phyloP scores from a whole-genome alignment of 2,329 filamentous ascomycete genomes.

The Coleophoma cylindrospora region DNA sequence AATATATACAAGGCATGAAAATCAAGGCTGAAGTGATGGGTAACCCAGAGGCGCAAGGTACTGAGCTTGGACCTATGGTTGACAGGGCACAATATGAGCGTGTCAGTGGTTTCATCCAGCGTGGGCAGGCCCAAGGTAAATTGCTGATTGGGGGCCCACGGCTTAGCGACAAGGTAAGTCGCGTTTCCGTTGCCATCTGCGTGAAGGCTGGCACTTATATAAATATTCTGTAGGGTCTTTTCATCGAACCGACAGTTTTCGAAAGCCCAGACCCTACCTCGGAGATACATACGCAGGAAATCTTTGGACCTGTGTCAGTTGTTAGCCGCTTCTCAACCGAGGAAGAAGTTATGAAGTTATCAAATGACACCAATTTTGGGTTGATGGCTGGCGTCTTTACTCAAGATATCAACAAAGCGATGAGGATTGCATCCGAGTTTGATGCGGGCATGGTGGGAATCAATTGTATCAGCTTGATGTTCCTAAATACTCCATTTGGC shows the following conservation, averaged over 20 bases:
- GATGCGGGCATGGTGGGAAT: constrained; percentile 51
- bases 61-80: constrained; percentile 53
- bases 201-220: too few species aligned
- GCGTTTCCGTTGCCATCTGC: constrained; percentile 1
- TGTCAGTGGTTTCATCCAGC: constrained; percentile 14
- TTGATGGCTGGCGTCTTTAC: constrained; percentile 49
- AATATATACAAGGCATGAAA: constrained; percentile 58
- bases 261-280: constrained; percentile 34
- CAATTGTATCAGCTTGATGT: constrained; percentile 29
- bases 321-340: constrained; percentile 54
- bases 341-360: constrained; percentile 44
- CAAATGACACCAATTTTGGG: constrained; percentile 53
- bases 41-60: constrained; percentile 36
- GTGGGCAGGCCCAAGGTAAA: constrained; percentile 17
- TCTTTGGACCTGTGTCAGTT: constrained; percentile 59
- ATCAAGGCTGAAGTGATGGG: constrained; percentile 64
- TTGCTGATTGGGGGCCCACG: constrained; percentile 8
- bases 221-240: too few species aligned
- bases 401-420: constrained; percentile 34
- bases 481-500: constrained; percentile 15
- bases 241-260: constrained; percentile 15
- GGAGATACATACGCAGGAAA: constrained; percentile 9
- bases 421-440: constrained; percentile 36
- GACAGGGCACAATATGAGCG: constrained; percentile 28
- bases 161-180: constrained; percentile 9